Evolutionary conservation across 257 asterid genomes (phyloP).

Genomic region (Plectranthus barbatus): DNA sequence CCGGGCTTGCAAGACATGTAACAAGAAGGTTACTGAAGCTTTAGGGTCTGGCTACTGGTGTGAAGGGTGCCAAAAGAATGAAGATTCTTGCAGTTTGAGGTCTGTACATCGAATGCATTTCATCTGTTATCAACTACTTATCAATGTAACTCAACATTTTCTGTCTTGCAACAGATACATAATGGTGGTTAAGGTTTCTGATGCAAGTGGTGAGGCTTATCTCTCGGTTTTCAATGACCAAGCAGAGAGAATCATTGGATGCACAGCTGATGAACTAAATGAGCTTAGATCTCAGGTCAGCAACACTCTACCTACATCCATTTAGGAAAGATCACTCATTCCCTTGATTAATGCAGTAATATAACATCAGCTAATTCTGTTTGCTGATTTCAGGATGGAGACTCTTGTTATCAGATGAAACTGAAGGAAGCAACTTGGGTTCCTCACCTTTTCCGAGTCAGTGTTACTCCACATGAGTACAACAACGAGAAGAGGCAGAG

Average conservation of each 20-base stretch:
- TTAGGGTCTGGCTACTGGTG: constrained; percentile 89
- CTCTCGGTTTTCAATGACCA: constrained; percentile 65
- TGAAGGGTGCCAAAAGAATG: constrained; percentile 67
- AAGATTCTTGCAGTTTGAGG: constrained; percentile 61
- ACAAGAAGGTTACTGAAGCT: constrained; percentile 80
- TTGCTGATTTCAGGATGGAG: constrained; percentile 39
- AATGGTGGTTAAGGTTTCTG: constrained; percentile 61
- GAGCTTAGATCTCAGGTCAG: constrained; percentile 57
- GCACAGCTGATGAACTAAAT: constrained; percentile 75
- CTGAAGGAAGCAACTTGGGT: constrained; percentile 63
- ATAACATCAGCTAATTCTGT: background rate
- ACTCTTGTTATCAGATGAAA: constrained; percentile 28
- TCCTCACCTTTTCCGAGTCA: constrained; percentile 65
- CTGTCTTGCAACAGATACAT: constrained; percentile 42
- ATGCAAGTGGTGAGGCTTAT: constrained; percentile 86
- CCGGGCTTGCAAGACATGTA: constrained; percentile 83
- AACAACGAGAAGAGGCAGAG: constrained; percentile 80
- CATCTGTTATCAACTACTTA: background rate
- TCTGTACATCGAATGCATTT: constrained; percentile 10
- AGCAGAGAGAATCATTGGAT: constrained; percentile 72
- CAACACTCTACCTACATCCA: too few species aligned
- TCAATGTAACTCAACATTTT: too few species aligned
- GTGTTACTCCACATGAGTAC: constrained; percentile 60
- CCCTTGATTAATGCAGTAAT: background rate
- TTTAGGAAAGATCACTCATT: too few species aligned